A percentile compares a stretch with the other conserved stretches of the same genome.
These are phyloP conservation scores for Stentor coeruleus DNA, from an alignment of 73 alveolate species.

Conservation along the genomic window DNA sequence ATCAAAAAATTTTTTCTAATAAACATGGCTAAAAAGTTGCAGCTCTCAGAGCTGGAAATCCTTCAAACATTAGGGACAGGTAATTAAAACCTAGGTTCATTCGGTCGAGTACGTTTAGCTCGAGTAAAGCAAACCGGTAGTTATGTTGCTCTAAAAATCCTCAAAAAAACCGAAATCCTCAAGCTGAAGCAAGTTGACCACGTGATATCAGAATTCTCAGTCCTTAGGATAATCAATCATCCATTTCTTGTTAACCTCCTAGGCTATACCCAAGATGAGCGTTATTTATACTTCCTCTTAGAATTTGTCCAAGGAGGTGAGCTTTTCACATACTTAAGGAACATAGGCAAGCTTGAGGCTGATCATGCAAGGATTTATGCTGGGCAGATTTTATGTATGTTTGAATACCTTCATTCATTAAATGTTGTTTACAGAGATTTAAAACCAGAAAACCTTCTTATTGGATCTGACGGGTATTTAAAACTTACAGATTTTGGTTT, in stretches of 20 bases:
- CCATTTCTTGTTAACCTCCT: constrained; percentile 87
- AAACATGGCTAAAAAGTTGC: not conserved
- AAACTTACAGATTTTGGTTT: constrained; percentile 59
- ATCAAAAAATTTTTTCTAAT: too few species aligned
- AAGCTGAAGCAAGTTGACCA: constrained; percentile 94
- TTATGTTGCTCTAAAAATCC: constrained; percentile 80
- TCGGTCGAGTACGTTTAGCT: constrained; percentile 86
- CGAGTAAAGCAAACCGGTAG: constrained; percentile 46
- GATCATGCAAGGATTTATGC: constrained; percentile 46
- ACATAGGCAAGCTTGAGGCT: constrained; percentile 71
- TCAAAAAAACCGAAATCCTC: constrained; percentile 91
- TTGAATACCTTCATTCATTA: constrained; percentile 54
- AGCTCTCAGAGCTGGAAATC: constrained; percentile 15
- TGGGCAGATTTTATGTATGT: constrained; percentile 52
- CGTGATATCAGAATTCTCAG: constrained; percentile 91
- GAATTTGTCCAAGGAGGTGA: constrained; percentile 97
- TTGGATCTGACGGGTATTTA: constrained; percentile 41
- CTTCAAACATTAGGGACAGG: constrained; percentile 48
- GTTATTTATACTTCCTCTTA: constrained; percentile 78
- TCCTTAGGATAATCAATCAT: constrained; percentile 88
- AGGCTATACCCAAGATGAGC: constrained; percentile 82
- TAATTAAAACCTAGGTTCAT: too few species aligned
- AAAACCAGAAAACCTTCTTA: constrained; percentile 55
- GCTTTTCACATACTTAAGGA: constrained; percentile 78
- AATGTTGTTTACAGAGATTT: constrained; percentile 51